Evolutionary conservation across 2,329 filamentous ascomycete species (phyloP).

Genomic region (Aquanectria penicillioides): DNA sequence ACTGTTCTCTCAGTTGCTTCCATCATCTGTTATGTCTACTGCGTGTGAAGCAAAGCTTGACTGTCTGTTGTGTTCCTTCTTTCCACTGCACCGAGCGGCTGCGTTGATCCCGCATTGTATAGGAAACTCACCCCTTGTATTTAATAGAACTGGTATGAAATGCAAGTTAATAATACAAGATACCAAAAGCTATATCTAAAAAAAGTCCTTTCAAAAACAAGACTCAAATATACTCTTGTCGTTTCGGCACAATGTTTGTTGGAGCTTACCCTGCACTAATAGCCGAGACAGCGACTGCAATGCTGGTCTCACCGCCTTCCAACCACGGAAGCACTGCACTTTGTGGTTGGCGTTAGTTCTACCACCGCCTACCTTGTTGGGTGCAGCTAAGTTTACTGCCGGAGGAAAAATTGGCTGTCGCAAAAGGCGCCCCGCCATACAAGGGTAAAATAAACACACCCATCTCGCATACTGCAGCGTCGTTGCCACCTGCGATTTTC

Average conservation of each 20-base stretch:
- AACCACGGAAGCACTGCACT: background rate
- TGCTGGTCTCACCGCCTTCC: constrained; percentile 37
- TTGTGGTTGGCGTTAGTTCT: background rate
- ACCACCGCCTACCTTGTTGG: constrained; percentile 31
- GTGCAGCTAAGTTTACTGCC: constrained; percentile 28
- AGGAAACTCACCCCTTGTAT: too few relatives aligned
- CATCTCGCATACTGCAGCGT: constrained; percentile 24
- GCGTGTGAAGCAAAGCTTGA: too few relatives aligned
- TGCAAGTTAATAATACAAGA: too few relatives aligned
- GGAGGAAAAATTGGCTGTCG: constrained; percentile 38
- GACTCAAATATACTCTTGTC: too few relatives aligned
- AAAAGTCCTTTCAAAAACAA: too few relatives aligned
- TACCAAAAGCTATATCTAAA: constrained; percentile 3
- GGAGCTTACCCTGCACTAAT: background rate
- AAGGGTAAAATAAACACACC: constrained; percentile 27
- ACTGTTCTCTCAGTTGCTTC: too few relatives aligned
- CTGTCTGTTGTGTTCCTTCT: too few relatives aligned
- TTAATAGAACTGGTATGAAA: too few relatives aligned
- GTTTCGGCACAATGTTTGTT: too few relatives aligned
- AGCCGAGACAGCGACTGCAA: background rate
- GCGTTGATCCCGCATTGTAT: too few relatives aligned
- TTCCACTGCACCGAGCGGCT: too few relatives aligned
- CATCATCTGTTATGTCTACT: too few relatives aligned
- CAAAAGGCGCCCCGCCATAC: constrained; percentile 33
- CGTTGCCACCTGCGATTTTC: constrained; percentile 3